phyloP scores from a whole-genome alignment of 441 rosid species.

The Pelargonium australe region DNA sequence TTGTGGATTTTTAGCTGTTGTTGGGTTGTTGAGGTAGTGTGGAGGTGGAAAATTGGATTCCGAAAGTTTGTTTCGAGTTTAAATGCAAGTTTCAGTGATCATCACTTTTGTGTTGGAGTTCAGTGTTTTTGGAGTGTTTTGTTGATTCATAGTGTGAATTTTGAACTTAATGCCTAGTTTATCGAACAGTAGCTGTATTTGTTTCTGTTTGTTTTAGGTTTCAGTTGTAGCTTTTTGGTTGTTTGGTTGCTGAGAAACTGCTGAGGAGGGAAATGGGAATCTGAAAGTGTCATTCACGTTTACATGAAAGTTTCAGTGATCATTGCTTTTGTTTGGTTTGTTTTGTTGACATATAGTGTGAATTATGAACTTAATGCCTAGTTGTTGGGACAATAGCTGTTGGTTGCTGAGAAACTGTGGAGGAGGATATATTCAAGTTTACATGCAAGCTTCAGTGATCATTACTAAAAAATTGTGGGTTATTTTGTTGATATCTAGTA shows the following conservation, averaged over 20 bases:
- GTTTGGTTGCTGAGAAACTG: too few species aligned
- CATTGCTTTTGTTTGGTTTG: not conserved
- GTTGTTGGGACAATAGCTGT: not conserved
- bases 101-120: not conserved
- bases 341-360: not conserved
- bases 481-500: too few species aligned
- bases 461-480: too few species aligned
- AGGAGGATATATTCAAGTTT: not conserved
- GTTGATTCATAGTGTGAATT: not conserved
- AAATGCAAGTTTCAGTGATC: not conserved
- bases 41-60: not conserved
- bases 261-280: too few species aligned
- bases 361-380: not conserved
- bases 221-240: too few species aligned
- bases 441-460: constrained; percentile 3
- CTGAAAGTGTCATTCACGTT: too few species aligned
- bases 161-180: not conserved
- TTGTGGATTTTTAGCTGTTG: not conserved
- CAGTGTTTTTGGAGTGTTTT: not conserved
- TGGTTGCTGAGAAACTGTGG: not conserved
- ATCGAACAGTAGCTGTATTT: not conserved
- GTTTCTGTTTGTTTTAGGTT: too few species aligned
- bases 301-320: not conserved
- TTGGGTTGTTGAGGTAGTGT: not conserved
- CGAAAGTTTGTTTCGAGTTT: not conserved